These are phyloP conservation scores for Rugonectria rugulosa DNA, from an alignment of 2,329 filamentous ascomycete genomes.

Conservation along the genomic window DNA sequence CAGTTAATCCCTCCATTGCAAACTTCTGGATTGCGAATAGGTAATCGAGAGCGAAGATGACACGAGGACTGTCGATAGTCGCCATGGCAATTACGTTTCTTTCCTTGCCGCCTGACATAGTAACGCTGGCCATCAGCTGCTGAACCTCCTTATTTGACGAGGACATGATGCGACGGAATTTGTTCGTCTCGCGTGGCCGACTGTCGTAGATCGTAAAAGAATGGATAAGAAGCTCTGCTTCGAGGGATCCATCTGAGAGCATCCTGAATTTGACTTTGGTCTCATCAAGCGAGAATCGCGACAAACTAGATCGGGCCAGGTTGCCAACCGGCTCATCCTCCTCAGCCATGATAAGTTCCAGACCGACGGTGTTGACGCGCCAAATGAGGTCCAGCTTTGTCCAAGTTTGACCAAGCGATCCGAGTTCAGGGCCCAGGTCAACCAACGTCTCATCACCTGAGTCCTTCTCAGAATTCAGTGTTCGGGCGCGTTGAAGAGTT, in stretches of 20 bases:
- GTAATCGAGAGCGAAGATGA: conserved; percentile 97
- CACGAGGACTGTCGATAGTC: conserved; percentile 90
- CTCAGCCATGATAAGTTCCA: conserved; percentile 84
- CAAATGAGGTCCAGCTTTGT: conserved; percentile 94
- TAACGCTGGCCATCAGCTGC: conserved; percentile 97
- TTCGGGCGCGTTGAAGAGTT: conserved; percentile 58
- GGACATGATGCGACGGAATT: conserved; percentile 98
- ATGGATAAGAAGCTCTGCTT: conserved; percentile 91
- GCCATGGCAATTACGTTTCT: conserved; percentile 87
- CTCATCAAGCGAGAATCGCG: conserved; percentile 92
- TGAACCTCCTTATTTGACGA: conserved; percentile 94
- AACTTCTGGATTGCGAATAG: conserved; percentile 89
- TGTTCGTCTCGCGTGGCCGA: conserved; percentile 87
- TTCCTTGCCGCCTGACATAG: conserved; percentile 86
- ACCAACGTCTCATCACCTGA: conserved; percentile 52
- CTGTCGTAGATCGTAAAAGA: conserved; percentile 96
- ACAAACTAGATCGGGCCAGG: conserved; percentile 81
- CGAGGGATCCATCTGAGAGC: conserved; percentile 88
- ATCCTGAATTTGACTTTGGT: conserved; percentile 92
- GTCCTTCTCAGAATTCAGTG: conserved; percentile 43
- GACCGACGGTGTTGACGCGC: conserved; percentile 82
- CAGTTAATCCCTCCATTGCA: conserved; percentile 71
- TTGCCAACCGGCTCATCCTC: conserved; percentile 81
- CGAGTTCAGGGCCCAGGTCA: conserved; percentile 74
- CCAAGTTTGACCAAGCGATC: conserved; percentile 76